Percentiles rank a stretch among this genome's conserved stretches.
Evolutionary conservation across 1,284 basidiomycete species (phyloP).

Genomic region (Leccinum pachyderme): DNA sequence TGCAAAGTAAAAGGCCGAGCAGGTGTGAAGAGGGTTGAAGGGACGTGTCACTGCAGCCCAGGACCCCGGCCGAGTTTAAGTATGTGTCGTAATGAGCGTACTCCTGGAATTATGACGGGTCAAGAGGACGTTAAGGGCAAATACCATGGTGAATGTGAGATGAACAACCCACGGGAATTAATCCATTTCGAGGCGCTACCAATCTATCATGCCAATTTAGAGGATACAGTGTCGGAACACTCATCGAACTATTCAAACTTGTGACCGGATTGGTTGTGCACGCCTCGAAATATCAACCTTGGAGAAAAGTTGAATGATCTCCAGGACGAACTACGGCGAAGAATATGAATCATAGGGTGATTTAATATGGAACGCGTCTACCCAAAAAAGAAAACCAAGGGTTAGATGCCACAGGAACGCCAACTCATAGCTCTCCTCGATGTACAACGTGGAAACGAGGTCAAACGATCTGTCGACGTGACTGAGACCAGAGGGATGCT

Average conservation of each 20-base stretch:
- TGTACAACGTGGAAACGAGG: slow-evolving; percentile 79
- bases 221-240: not conserved
- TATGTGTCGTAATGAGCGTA: not conserved
- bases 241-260: not conserved
- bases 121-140: not conserved
- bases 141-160: not conserved
- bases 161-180: not conserved
- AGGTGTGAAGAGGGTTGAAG: not conserved
- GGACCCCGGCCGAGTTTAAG: not conserved
- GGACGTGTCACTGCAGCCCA: not conserved
- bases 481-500: too few species aligned
- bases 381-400: not conserved
- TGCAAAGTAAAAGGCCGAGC: not conserved
- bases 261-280: not conserved
- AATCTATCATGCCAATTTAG: not conserved
- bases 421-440: not conserved
- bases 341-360: slow-evolving; percentile 54
- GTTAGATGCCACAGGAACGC: slow-evolving; percentile 2
- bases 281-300: not conserved
- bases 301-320: not conserved
- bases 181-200: not conserved
- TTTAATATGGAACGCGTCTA: slow-evolving; percentile 81
- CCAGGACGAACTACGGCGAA: not conserved
- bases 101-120: not conserved
- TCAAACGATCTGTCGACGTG: slow-evolving; percentile 59